Evolutionary conservation across 148 eudicot genomes (phyloP), one percentile per base, ranked within the genome.

Genomic region (Nyssa sinensis): DNA sequence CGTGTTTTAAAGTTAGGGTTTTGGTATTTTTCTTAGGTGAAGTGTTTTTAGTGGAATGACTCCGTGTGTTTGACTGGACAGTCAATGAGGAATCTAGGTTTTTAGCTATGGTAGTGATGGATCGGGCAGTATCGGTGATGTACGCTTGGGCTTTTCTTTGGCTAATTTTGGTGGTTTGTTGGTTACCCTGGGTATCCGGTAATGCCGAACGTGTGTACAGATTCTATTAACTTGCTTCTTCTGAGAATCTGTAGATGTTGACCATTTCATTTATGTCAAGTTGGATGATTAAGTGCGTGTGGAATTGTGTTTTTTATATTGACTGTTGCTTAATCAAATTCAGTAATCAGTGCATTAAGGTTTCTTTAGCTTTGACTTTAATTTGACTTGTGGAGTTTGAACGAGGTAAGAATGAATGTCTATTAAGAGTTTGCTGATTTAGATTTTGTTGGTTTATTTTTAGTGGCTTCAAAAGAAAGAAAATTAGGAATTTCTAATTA

Each of bases 171-270:
- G 67, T 75, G 39, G 14, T 80, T 60, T 62, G 27, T 23, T 61
- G 75, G 53, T 70, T 80, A 5, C 58, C 63, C 31, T 65, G 25
- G 66, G 83, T 75, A 53, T 75, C 62, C 35, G 79, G 75, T 24
- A 80, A 80, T 41, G 75, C 67, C 10, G 75, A 72, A 62, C 67
- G 75, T 72, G 39, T 3, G 75, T 60, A 14, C 9, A 28, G 64
- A 37, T 35, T 72, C 23, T 58, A 49, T 55, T 30, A 11, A 31
- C 24, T 32, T 71, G 21, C 21, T 70, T n/a, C 0, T 23, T 57
- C 24, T 55, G 51, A 13, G 23, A 55, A 5, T 55, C 7, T 55
- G 1, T 13, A 16, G n/a, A 9, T 35, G 35, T 72, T 44, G 67
- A 61, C 58, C 13, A 47, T 29, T 28, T 41, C 9, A 3, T 12